These are phyloP conservation scores for Tulasnella sp. DNA, from an alignment of 768 basidiomycete species.

Conservation along the genomic window DNA sequence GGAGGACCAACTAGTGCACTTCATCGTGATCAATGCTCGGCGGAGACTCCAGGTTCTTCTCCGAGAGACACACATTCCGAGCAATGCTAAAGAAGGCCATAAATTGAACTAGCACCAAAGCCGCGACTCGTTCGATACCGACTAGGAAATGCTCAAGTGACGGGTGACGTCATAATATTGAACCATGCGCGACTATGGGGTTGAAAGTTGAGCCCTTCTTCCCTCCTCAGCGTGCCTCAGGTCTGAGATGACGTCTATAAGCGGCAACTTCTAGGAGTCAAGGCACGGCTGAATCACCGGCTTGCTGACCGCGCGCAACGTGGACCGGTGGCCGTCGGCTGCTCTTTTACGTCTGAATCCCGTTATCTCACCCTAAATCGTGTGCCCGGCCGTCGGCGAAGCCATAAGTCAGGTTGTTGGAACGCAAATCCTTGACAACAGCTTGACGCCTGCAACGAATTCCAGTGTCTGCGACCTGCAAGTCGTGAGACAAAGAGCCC, in stretches of 20 bases:
- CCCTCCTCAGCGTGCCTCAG: neutral
- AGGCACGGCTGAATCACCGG: too few relatives aligned
- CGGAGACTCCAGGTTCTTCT: neutral
- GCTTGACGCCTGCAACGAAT: too few relatives aligned
- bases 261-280: neutral
- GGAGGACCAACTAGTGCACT: too few relatives aligned
- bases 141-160: neutral
- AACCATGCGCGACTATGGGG: neutral
- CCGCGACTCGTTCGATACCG: neutral
- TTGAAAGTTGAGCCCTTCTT: neutral
- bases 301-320: too few relatives aligned
- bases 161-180: neutral
- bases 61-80: neutral
- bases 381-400: too few relatives aligned
- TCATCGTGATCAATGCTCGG: neutral
- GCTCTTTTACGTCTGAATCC: too few relatives aligned
- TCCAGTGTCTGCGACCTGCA: too few relatives aligned
- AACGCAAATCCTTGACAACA: too few relatives aligned
- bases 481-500: too few relatives aligned
- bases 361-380: too few relatives aligned
- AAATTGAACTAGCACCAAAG: neutral
- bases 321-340: too few relatives aligned
- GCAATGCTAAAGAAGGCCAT: neutral
- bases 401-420: too few relatives aligned
- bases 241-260: neutral